Base-by-base conservation (phyloP, 163 green algal species). In the Scenedesmus sp. region DNA sequence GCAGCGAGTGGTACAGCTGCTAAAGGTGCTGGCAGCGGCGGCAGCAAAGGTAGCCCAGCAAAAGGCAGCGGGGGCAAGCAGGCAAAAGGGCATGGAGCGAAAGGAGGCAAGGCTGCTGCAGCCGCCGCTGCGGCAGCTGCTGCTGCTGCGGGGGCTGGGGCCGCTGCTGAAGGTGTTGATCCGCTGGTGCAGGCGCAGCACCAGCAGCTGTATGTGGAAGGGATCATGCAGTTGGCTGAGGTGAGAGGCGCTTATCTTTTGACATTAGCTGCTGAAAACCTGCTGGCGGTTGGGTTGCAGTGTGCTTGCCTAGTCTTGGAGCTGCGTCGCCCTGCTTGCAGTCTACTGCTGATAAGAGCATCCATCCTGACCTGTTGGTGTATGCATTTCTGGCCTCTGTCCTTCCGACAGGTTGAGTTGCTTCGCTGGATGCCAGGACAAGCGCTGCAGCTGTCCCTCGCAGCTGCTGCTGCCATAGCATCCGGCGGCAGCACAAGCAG, bases 381-480 rank as follows among this genome's bases (percentile, higher is more conserved):
- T 10, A 54, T 73, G 55, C 77, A 84, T 59, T 15, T 73, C 34
- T 67, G 13, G 20, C n/a, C n/a, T 10, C 79, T 34, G 46, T 70
- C 16, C 82, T 20, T 54, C 55, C 34, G 12, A 86, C 87, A 91
- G 87, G 87, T 86, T 52, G 73, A 91, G 70, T 52, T 90, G 86
- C 54, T 56, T 9, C 26, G 87, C 2, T 91, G 87, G 87, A 59
- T 86, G 87, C 87, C 87, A 18, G 18, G 20, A 1, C 73, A 85
- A 9, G 87, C 87, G 52, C 87, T 91, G n/a, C 87, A 86, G 13
- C 23, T 91, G 56, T 86, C 3, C 87, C 54, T 91, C n/a, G 87
- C 87, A 56, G 73, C 73, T 59, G 9, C 54, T 15, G 52, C 66
- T 84, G 86, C 55, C 54, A 90, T 90, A 52, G 70, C 23, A 52